Evolutionary conservation across 306 rosid genomes (phyloP), one percentile per base, ranked within the genome.

Genomic region (Cucurbita argyrosperma): DNA sequence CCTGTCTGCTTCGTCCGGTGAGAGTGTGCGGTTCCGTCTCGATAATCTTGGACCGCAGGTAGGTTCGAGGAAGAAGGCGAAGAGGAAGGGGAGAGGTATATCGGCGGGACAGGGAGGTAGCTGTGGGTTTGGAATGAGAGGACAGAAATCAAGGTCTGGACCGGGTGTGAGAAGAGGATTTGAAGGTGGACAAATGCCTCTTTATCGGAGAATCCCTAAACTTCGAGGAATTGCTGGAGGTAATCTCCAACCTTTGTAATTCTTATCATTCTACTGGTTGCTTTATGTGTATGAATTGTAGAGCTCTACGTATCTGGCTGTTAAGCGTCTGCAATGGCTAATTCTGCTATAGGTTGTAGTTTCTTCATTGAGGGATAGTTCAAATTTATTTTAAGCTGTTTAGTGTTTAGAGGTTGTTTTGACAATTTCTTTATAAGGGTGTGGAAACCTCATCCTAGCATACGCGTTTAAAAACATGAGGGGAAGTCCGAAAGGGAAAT

Each of bases 141-240:
- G 99, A 4, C 99, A 94, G 86, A 94, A 94, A 74, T 91, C 99
- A 47, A 81, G 99, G 37, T 94, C 99, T 52, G 99, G 97, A 1
- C 96, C 99, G 4, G 99, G 97, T 0, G 89, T 94, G 0, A 83
- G 82, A 61, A 84, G 64, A 26, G 99, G 99, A 0, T 94, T 91
- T 71, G 99, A 94, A 75, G 99, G 99, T 14, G 99, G 99, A 3
- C 99, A 94, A 62, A 94, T 90, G 96, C 98, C 98, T 2, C 96
- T 94, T 38, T 94, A 94, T 70, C 88, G 98, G 66, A 82, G 98
- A 53, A 62, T 94, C 46, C 98, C 98, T 23, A 94, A 94, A 75
- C 84, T 94, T 47, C 85, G 78, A 80, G 97, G 99, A 89, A 89
- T 94, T 85, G 97, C 96, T 0, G 99, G 97, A 87, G 97, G 97